Percentiles rank a stretch among this genome's conserved stretches.
Evolutionary conservation across 495 filamentous ascomycete genomes (phyloP).

Genomic region (Cladorrhinum samala): DNA sequence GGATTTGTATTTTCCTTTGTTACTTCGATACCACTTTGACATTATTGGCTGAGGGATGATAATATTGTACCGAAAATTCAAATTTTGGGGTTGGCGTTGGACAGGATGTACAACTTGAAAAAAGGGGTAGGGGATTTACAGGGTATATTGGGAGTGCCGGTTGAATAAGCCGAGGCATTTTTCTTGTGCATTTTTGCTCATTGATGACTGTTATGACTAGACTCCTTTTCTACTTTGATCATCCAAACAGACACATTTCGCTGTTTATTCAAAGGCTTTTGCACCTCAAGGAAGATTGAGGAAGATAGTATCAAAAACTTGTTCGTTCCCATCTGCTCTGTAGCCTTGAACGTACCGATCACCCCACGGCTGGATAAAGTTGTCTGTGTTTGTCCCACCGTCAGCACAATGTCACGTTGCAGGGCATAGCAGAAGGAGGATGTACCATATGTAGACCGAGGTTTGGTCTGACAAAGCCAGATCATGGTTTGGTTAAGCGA

Average conservation of each 20-base stretch:
- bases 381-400: slow-evolving; percentile 1
- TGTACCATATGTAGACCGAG: slow-evolving; percentile 14
- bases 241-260: background rate
- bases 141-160: too few relatives aligned
- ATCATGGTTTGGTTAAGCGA: slow-evolving; percentile 20
- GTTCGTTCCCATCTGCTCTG: background rate
- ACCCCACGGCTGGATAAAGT: slow-evolving; percentile 11
- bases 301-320: background rate
- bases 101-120: too few relatives aligned
- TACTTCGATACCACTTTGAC: too few relatives aligned
- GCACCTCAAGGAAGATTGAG: background rate
- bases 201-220: background rate
- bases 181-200: background rate
- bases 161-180: too few relatives aligned
- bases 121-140: too few relatives aligned
- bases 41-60: too few relatives aligned
- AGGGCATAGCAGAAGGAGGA: background rate
- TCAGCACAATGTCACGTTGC: background rate
- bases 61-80: too few relatives aligned
- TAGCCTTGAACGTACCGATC: slow-evolving; percentile 7
- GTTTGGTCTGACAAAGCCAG: slow-evolving; percentile 24
- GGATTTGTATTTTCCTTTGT: too few relatives aligned
- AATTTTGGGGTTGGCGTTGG: too few relatives aligned
- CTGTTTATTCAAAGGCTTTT: too few relatives aligned
- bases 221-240: background rate